Conservation (phyloP, 306 rosid genomes). For the Inga laurina region DNA sequence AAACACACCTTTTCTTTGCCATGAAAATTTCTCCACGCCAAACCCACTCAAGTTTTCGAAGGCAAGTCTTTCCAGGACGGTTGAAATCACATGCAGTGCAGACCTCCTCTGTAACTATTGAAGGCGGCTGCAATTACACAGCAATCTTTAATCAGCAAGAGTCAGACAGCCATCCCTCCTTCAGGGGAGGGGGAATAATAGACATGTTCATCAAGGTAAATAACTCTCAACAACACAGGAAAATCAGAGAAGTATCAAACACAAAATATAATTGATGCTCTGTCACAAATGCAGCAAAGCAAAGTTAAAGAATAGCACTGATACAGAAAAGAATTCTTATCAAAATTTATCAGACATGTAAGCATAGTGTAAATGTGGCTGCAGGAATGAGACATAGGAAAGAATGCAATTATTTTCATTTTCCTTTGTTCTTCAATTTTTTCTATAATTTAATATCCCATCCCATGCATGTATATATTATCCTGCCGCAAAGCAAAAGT, state of each 20-base stretch:
- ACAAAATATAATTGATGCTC: not conserved
- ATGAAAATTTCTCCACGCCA: constrained; percentile 96
- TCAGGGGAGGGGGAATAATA: constrained; percentile 6
- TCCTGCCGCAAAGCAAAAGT: constrained; percentile 31
- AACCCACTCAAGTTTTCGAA: constrained; percentile 98
- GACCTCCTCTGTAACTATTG: constrained; percentile 92
- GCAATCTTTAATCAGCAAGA: not conserved
- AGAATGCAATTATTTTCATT: constrained; percentile 6
- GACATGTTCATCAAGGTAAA: constrained; percentile 14
- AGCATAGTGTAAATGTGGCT: not conserved
- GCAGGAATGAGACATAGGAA: constrained; percentile 9
- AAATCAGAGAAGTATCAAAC: not conserved
- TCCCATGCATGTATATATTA: not conserved
- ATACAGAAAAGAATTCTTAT: not conserved
- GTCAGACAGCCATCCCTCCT: not conserved
- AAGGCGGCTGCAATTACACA: constrained; percentile 76
- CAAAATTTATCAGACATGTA: constrained; percentile 12
- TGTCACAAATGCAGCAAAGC: not conserved
- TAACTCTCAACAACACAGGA: constrained; percentile 14
- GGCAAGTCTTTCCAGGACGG: constrained; percentile 94
- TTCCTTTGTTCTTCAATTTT: constrained; percentile 4
- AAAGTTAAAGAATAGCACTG: constrained; percentile 10
- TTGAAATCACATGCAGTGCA: constrained; percentile 99
- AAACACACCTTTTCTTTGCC: constrained; percentile 79
- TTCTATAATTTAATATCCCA: constrained; percentile 17